Evolutionary conservation across 768 basidiomycete species (phyloP), one percentile per base, ranked within the genome.

Genomic region (Postia placenta): DNA sequence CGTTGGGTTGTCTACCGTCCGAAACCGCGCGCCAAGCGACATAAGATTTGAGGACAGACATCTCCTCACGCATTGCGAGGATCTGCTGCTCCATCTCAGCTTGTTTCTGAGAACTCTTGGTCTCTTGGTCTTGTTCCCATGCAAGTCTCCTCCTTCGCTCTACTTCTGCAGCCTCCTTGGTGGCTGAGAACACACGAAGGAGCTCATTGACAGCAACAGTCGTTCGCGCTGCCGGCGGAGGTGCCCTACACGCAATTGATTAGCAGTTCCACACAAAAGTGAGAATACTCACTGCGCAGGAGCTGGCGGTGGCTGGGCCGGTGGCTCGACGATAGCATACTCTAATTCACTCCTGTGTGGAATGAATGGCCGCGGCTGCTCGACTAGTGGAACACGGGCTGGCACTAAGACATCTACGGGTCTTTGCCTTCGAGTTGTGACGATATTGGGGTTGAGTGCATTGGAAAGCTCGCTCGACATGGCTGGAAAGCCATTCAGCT

Each of bases 401-500:
- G 50, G 19, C 4, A 17, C 30, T 17, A 24, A 9, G 24, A 50
- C 11, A 41, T 52, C 36, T 20, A 23, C 15, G 11, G 49, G 52
- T 45, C 49, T 49, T 19, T 44, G 38, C 11, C 53, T 48, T 2
- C 59, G 56, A 9, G 33, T 58, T 45, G 77, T 76, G 28, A 71
- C 72, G 49, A 77, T 71, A 60, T 80, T 71, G 11, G 85, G 85
- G 63, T 88, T 89, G 58, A 89, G 80, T 4, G 87, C 87, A 61
- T 89, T 80, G 7, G 82, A 83, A 49, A 89, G 79, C 65, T 88
- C 85, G 69, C 85, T 88, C 51, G 79, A 74, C 82, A 83, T 83
- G 35, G 45, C 51, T 44, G 42, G n/a, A n/a, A n/a, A n/a, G n/a
- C n/a, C n/a, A n/a, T n/a, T n/a, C n/a, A n/a, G n/a, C n/a, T n/a